Evolutionary conservation across 164 flowering plant species (phyloP).

Genomic region (Vitis riparia): DNA sequence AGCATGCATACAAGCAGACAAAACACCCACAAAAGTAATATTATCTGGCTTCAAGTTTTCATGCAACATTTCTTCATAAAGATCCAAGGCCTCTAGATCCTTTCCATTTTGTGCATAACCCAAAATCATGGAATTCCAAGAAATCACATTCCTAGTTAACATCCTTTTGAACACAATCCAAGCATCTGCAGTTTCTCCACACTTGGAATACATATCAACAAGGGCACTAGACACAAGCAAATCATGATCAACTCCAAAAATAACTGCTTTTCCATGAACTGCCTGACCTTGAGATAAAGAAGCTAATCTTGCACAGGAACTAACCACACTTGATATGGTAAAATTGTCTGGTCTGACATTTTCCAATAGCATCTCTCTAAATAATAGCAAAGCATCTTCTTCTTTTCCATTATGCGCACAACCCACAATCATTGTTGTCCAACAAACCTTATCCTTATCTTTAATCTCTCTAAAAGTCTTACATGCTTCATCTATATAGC

Average conservation of each 20-base stretch:
- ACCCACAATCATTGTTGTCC: slow-evolving; percentile 65
- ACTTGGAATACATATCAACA: slow-evolving; percentile 66
- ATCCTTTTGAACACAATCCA: slow-evolving; percentile 35
- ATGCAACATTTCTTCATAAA: slow-evolving; percentile 47
- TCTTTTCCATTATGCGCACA: slow-evolving; percentile 44
- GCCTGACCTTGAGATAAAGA: slow-evolving; percentile 43
- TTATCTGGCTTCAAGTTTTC: slow-evolving; percentile 48
- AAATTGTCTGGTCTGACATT: slow-evolving; percentile 42
- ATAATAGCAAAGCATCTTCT: slow-evolving; percentile 47
- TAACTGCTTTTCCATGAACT: slow-evolving; percentile 40
- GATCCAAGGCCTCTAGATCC: slow-evolving; percentile 46
- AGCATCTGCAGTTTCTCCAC: slow-evolving; percentile 49
- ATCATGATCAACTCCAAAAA: slow-evolving; percentile 35
- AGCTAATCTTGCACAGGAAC: slow-evolving; percentile 50
- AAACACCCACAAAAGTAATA: slow-evolving; percentile 54
- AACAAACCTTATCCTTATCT: slow-evolving; percentile 45
- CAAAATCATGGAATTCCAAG: slow-evolving; percentile 39
- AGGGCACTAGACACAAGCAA: slow-evolving; percentile 54
- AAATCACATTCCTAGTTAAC: slow-evolving; percentile 32
- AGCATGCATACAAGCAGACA: slow-evolving; percentile 42
- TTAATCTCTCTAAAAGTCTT: slow-evolving; percentile 31
- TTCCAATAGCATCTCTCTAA: slow-evolving; percentile 33
- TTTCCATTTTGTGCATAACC: slow-evolving; percentile 54
- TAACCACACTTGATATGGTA: slow-evolving; percentile 46
- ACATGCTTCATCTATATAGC: slow-evolving; percentile 39